A percentile compares a stretch with the other conserved stretches of the same genome.
Conservation (phyloP, 1,284 basidiomycete genomes). For the Polyporus tsugae region DNA sequence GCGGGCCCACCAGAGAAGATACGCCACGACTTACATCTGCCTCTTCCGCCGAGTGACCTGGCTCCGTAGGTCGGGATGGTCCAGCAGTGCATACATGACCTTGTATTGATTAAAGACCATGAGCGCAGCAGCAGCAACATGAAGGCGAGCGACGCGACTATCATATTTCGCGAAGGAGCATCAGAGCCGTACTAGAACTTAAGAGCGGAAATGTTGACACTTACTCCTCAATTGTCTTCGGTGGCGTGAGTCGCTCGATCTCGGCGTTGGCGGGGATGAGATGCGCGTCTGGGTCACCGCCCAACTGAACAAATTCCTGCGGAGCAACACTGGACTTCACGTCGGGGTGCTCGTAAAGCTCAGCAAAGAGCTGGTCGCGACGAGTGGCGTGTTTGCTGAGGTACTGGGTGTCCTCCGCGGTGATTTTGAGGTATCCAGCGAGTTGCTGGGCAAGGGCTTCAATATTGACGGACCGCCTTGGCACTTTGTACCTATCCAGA, state of each 20-base stretch:
- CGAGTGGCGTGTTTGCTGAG: conserved; percentile 13
- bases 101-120: not conserved
- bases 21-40: not conserved
- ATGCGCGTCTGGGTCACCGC: not conserved
- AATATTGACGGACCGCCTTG: not conserved
- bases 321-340: conserved; percentile 7
- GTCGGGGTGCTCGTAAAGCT: conserved; percentile 8
- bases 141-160: not conserved
- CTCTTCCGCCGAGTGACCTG: not conserved
- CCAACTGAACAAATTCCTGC: no score
- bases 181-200: not conserved
- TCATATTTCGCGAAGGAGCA: not conserved
- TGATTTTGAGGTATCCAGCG: not conserved
- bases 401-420: conserved; percentile 8
- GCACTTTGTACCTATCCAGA: not conserved
- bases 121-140: not conserved
- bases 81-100: not conserved
- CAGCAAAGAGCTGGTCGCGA: conserved; percentile 17
- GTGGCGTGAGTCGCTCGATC: not conserved
- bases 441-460: not conserved
- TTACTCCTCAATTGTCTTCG: not conserved
- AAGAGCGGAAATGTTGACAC: not conserved
- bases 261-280: not conserved
- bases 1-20: not conserved
- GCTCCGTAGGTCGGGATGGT: not conserved